phyloP scores from a whole-genome alignment of 2,329 filamentous ascomycete genomes.

The Arthrobotrys megalospora region DNA sequence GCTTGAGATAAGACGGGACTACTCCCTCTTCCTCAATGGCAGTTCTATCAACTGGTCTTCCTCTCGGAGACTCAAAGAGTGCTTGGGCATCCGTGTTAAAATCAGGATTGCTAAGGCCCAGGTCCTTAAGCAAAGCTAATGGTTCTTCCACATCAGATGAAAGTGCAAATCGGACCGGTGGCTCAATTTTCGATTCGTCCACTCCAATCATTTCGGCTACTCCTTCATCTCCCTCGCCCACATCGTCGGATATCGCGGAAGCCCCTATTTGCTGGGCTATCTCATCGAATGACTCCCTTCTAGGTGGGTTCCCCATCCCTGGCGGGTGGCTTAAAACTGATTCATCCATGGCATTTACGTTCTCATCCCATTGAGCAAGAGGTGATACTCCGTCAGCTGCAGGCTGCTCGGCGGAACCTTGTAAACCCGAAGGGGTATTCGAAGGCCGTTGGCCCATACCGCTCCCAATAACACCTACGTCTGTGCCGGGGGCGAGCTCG shows the following conservation, averaged over 20 bases:
- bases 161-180: not conserved
- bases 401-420: not conserved
- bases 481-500: not conserved
- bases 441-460: not conserved
- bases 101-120: not conserved
- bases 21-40: not conserved
- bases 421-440: too few species aligned
- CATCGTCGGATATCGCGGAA: not conserved
- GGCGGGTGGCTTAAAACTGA: not conserved
- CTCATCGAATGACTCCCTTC: not conserved
- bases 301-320: not conserved
- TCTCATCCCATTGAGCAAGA: not conserved
- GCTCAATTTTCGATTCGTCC: not conserved
- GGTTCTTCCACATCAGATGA: constrained; percentile 1
- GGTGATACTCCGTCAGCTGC: not conserved
- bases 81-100: not conserved
- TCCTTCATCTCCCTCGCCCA: not conserved
- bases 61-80: not conserved
- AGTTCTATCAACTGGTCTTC: not conserved
- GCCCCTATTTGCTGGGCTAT: constrained; percentile 2
- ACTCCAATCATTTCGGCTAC: not conserved
- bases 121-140: not conserved
- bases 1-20: not conserved
- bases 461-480: not conserved
- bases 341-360: not conserved